Base-by-base conservation (phyloP, 2,329 filamentous ascomycete species). In the Didymella segeticola region DNA sequence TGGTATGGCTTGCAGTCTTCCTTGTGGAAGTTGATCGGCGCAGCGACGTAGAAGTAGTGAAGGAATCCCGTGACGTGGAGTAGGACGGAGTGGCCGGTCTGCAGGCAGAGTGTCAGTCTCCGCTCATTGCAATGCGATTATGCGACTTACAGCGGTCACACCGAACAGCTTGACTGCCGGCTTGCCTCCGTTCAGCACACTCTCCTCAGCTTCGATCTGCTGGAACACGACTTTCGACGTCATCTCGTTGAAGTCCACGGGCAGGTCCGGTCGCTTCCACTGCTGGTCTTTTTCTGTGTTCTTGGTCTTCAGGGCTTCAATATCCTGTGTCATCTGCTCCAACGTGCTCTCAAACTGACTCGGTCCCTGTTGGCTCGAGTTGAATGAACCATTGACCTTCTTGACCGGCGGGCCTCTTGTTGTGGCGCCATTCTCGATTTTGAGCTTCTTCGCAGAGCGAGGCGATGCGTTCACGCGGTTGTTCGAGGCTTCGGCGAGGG, bases 1-100 rank as follows among this genome's bases (percentile, higher is more conserved):
- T 89, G 90, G 80, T 89, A 99, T 0, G 84, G 79, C 14, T 87
- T 82, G 73, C 91, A 92, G 71, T 99, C 92, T 34, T 86, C 82
- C 38, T 86, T 86, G 23, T 85, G 85, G 74, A 99, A 99, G 22
- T 86, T 84, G 8, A 93, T 79, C 0, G 95, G 95, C 0, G 96
- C 95, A 9, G 91, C 89, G 38, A 98, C 86, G 68, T 96, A 99
- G 50, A 99, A 86, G 72, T 99, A 99, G 74, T 99, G 95, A 64
- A 91, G 88, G 77, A 99, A 99, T 69, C 92, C 91, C 14, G 90
- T 96, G 58, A 99, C 93, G 74, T 99, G 95, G 11, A 99, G 81
- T 74, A 99, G 85, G 31, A 96, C 91, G 3, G 95, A 99, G 75
- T 99, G 89, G 47, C 95, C 95, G 34, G 75, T 76, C 82, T 86